Base-by-base conservation (phyloP, 495 filamentous ascomycete species). In the Aspergillus bridgeri region DNA sequence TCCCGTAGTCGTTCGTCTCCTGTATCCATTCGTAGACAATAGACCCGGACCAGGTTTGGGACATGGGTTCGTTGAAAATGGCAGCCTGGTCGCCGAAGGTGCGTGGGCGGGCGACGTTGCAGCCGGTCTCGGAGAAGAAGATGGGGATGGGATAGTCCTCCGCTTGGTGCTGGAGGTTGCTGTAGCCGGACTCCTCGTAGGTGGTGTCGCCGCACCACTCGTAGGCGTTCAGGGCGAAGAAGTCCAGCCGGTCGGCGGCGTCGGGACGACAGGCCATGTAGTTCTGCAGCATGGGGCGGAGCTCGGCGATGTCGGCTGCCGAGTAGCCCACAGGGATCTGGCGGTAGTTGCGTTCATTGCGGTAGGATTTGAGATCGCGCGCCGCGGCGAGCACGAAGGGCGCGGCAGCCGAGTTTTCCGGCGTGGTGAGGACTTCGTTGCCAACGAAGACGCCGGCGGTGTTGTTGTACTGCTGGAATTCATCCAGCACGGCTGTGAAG, bases 1-100 rank as follows among this genome's bases (percentile, higher is more conserved):
- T 75, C 53, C 91, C 91, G 67, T 95, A 96, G 64, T 90, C 72
- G 69, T 95, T 96, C 47, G 81, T 75, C 70, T 95, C 91, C 66
- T 92, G 72, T 55, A 96, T 89, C 91, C 91, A 96, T 70, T 96
- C 90, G 71, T 96, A 96, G 60, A 93, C 77, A 56, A 95, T 91
- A 29, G 88, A 76, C 54, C 91, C 91, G 24, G 87, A 91, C 89
- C 90, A 96, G 54, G 85, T 82, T 53, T 75, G 69, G 6, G 73
- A 70, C 91, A 96, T 95, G 3, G 89, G 68, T 2, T 69, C 51
- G 48, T 88, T 88, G 61, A 95, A 86, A 57, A 96, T 91, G 48
- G 89, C 82, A 6, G 73, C 70, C 65, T 94, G 90, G 67, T 96
- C 91, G 13, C 80, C 78, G 60, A 94, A 96, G 0, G 79, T 77